A percentile compares a stretch with the other conserved stretches of the same genome.
Evolutionary conservation across 495 filamentous ascomycete genomes (phyloP).

Genomic region (Aspergillus ellipticus): DNA sequence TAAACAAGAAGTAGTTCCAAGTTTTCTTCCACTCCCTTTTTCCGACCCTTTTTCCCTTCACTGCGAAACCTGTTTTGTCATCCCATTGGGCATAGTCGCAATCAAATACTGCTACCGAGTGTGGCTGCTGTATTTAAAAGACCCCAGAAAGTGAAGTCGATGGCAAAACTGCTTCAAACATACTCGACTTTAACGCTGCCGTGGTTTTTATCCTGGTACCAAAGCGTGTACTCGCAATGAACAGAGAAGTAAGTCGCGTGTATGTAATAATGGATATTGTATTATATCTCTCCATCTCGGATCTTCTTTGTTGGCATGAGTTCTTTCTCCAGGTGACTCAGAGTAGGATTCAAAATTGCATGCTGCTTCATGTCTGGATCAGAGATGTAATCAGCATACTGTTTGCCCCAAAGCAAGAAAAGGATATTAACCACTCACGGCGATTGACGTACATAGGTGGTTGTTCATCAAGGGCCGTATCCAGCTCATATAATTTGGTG

Average conservation of each 20-base stretch:
- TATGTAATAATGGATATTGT: conserved; percentile 20
- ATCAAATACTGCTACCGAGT: not conserved
- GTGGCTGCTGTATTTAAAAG: not conserved
- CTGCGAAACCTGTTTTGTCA: not conserved
- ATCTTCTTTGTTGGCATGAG: conserved; percentile 12
- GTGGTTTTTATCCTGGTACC: conserved; percentile 22
- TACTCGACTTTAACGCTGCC: conserved; percentile 25
- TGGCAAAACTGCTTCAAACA: conserved; percentile 10
- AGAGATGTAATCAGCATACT: not conserved
- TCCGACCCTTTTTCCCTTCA: not conserved
- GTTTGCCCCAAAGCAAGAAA: not conserved
- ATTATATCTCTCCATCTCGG: conserved; percentile 21
- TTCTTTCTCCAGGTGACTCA: conserved; percentile 1
- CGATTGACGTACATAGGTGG: conserved; percentile 15
- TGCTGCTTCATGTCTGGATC: conserved; percentile 13
- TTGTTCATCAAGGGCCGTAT: not conserved
- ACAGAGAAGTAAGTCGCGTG: conserved; percentile 24
- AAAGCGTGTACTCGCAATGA: conserved; percentile 24
- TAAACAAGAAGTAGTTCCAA: no score
- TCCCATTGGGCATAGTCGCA: not conserved
- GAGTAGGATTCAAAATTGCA: conserved; percentile 5
- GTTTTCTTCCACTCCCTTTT: not conserved
- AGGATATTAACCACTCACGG: conserved; percentile 4
- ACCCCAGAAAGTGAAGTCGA: not conserved
- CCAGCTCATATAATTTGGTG: conserved; percentile 14